Evolutionary conservation across 2,329 filamentous ascomycete genomes (phyloP), one percentile per base, ranked within the genome.

Genomic region (Orbilia javanica): DNA sequence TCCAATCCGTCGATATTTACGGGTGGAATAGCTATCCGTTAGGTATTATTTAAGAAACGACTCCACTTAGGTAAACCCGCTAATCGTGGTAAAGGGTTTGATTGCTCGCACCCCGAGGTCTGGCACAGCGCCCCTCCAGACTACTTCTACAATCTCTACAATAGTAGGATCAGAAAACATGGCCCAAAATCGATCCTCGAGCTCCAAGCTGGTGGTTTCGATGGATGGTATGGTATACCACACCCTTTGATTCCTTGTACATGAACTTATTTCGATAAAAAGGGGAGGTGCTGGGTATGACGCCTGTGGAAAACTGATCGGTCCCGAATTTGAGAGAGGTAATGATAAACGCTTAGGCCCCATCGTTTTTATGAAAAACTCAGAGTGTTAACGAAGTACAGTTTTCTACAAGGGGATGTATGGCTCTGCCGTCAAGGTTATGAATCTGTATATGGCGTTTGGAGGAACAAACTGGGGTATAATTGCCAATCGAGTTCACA

Each of bases 391-490:
- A 76, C 42, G 36, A 25, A 2, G 11, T 29, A 31, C 10, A n/a
- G 90, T 96, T 0, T 93, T 94, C 82, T 93, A 93, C 83, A 95
- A 94, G 86, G 92, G 93, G 80, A 87, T 90, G 68, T 88, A 90
- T 64, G 88, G 89, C 44, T 88, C 90, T 13, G 90, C 89, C 0
- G 87, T 90, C 3, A 89, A 88, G 0, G 88, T 95, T 4, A 85
- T 93, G 73, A 94, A 90, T 80, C 81, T 93, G 0, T 94, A 94
- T 83, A 94, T 94, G 92, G 73, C 46, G 18, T 92, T 88, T 80
- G 93, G 93, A 11, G 93, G 92, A 4, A 94, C 92, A 0, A 96
- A 95, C 82, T 95, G 92, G 93, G 92, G 92, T 0, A 94, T 63
- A 42, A 48, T n/a, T 60, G 25, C 18, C 25, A 65, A 10, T 4